A percentile compares a stretch with the other conserved stretches of the same genome.
Evolutionary conservation across 2,329 filamentous ascomycete species (phyloP).

Genomic region (Nectriaceae sp.): DNA sequence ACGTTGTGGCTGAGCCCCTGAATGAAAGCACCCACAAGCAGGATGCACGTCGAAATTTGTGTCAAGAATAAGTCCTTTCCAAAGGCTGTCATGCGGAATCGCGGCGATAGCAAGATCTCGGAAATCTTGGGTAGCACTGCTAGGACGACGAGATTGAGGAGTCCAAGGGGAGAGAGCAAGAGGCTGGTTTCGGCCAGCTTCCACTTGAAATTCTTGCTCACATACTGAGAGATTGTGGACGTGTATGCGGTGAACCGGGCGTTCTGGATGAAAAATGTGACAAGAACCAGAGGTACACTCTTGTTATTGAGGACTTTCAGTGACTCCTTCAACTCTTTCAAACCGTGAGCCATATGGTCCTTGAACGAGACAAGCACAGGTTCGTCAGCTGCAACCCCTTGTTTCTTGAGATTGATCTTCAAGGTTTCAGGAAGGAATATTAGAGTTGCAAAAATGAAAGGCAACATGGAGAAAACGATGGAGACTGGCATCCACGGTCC

Average conservation of each 20-base stretch:
- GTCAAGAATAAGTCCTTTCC: constrained; percentile 41
- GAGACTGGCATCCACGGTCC: constrained; percentile 45
- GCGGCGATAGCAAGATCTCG: constrained; percentile 31
- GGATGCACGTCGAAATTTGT: constrained; percentile 33
- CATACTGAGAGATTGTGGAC: constrained; percentile 40
- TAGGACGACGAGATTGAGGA: constrained; percentile 41
- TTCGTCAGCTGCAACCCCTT: constrained; percentile 9
- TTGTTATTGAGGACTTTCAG: constrained; percentile 37
- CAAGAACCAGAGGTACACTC: constrained; percentile 39
- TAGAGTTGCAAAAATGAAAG: constrained; percentile 34
- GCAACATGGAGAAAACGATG: constrained; percentile 32
- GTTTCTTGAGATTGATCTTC: constrained; percentile 21
- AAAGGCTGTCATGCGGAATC: constrained; percentile 36
- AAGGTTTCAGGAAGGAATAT: constrained; percentile 45
- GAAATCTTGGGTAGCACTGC: constrained; percentile 38
- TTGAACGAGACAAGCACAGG: constrained; percentile 23
- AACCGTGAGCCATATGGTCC: constrained; percentile 30
- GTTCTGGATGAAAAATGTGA: constrained; percentile 40
- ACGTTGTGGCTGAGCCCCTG: constrained; percentile 37
- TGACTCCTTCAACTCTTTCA: constrained; percentile 35
- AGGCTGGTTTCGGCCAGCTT: constrained; percentile 43
- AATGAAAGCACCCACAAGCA: constrained; percentile 34
- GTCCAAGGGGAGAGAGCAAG: constrained; percentile 42
- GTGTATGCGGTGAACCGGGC: constrained; percentile 39
- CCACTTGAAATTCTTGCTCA: constrained; percentile 48